Percentiles rank a stretch among this genome's conserved stretches.
phyloP scores from a whole-genome alignment of 83 land plant genomes.

The Picea mariana region DNA sequence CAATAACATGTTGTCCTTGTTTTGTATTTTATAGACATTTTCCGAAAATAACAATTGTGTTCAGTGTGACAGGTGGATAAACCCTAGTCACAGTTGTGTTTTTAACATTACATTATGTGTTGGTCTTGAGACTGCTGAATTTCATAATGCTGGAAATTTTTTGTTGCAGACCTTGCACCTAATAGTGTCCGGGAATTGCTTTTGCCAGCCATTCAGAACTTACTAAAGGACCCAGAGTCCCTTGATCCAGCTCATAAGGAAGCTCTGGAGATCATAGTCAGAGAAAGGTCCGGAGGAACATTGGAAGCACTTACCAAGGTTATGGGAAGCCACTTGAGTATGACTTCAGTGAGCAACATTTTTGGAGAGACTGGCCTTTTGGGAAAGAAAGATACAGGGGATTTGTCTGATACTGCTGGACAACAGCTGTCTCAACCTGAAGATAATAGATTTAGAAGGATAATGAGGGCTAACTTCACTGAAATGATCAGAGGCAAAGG shows the following conservation, averaged over 20 bases:
- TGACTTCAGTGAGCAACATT: slow-evolving; percentile 73
- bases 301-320: slow-evolving; percentile 81
- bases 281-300: slow-evolving; percentile 85
- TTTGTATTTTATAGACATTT: background rate
- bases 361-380: slow-evolving; percentile 79
- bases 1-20: background rate
- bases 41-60: background rate
- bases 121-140: background rate
- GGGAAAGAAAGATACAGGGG: slow-evolving; percentile 51
- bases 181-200: slow-evolving; percentile 74
- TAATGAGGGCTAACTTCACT: slow-evolving; percentile 68
- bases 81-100: background rate
- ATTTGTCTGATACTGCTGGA: background rate
- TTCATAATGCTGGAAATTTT: slow-evolving; percentile 10
- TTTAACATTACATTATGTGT: background rate
- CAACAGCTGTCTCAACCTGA: slow-evolving; percentile 36
- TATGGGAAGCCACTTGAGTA: slow-evolving; percentile 79
- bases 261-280: slow-evolving; percentile 87
- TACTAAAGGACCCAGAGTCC: slow-evolving; percentile 79
- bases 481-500: slow-evolving; percentile 70
- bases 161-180: slow-evolving; percentile 63
- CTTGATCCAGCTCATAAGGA: slow-evolving; percentile 98
- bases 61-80: background rate
- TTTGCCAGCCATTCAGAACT: slow-evolving; percentile 83
- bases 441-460: slow-evolving; percentile 59